Evolutionary conservation across 2,329 filamentous ascomycete genomes (phyloP).

Genomic region (Phoma sp.): DNA sequence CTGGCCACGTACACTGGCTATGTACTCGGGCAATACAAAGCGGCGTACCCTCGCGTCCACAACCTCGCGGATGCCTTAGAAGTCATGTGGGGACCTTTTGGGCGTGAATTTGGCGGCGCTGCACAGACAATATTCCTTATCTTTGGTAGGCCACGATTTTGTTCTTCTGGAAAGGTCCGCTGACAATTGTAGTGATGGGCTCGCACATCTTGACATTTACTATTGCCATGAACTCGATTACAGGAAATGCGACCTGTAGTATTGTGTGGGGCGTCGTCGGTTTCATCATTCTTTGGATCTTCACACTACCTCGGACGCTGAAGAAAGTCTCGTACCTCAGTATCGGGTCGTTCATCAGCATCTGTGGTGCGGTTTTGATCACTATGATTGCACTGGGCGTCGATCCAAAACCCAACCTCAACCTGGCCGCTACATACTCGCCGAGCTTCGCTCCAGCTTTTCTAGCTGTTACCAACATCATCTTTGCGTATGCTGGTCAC

Average conservation of each 20-base stretch:
- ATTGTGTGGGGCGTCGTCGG: slow-evolving; percentile 69
- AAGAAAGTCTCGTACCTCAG: slow-evolving; percentile 68
- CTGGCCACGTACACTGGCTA: slow-evolving; percentile 65
- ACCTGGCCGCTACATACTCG: slow-evolving; percentile 22
- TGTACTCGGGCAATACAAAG: slow-evolving; percentile 64
- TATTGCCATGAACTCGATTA: slow-evolving; percentile 69
- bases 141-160: slow-evolving; percentile 60
- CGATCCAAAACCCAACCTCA: slow-evolving; percentile 36
- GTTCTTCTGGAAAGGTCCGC: neutral
- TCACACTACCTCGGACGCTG: slow-evolving; percentile 67
- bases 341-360: slow-evolving; percentile 67
- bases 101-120: slow-evolving; percentile 66
- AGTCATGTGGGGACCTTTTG: slow-evolving; percentile 64
- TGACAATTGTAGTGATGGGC: slow-evolving; percentile 41
- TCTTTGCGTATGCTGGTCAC: slow-evolving; percentile 72
- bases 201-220: slow-evolving; percentile 73
- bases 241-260: slow-evolving; percentile 65
- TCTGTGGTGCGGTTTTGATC: slow-evolving; percentile 66
- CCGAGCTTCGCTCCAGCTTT: slow-evolving; percentile 27
- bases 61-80: slow-evolving; percentile 67
- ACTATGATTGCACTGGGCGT: slow-evolving; percentile 70
- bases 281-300: slow-evolving; percentile 62
- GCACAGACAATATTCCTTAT: slow-evolving; percentile 68
- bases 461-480: slow-evolving; percentile 60
- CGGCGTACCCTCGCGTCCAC: slow-evolving; percentile 57